phyloP scores from a whole-genome alignment of 352 stramenopile species.

The Globisporangium spinosum region DNA sequence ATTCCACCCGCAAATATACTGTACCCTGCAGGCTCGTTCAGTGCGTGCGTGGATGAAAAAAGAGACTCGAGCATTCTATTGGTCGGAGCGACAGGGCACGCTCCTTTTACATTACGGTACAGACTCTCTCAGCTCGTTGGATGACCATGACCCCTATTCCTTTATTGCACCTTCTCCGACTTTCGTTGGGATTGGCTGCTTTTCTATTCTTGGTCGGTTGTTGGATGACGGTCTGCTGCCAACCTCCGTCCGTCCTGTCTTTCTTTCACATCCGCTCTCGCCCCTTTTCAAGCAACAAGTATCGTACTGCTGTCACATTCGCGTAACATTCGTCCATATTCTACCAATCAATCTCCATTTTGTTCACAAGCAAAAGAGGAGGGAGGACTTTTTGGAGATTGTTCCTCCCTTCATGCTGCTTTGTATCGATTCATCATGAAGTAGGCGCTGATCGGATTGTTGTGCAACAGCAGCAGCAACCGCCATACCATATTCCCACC shows the following conservation, averaged over 20 bases:
- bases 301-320: slow-evolving; percentile 12
- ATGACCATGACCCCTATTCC: neutral
- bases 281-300: neutral
- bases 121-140: neutral
- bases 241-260: neutral
- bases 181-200: neutral
- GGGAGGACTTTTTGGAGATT: no score
- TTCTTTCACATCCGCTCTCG: no score
- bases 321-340: slow-evolving; percentile 1
- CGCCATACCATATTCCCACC: no score
- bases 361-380: no score
- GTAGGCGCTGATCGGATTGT: no score
- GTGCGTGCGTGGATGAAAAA: neutral
- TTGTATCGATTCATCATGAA: no score
- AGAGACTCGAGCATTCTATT: neutral
- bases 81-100: neutral
- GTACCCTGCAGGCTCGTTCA: no score
- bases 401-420: no score
- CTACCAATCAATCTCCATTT: no score
- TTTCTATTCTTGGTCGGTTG: neutral
- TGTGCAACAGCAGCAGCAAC: no score
- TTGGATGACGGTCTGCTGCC: neutral
- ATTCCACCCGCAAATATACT: no score
- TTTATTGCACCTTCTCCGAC: neutral
- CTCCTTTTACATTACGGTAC: neutral